These are phyloP conservation scores for Penicillium expansum DNA, from an alignment of 2,329 filamentous ascomycete species.

Conservation along the genomic window DNA sequence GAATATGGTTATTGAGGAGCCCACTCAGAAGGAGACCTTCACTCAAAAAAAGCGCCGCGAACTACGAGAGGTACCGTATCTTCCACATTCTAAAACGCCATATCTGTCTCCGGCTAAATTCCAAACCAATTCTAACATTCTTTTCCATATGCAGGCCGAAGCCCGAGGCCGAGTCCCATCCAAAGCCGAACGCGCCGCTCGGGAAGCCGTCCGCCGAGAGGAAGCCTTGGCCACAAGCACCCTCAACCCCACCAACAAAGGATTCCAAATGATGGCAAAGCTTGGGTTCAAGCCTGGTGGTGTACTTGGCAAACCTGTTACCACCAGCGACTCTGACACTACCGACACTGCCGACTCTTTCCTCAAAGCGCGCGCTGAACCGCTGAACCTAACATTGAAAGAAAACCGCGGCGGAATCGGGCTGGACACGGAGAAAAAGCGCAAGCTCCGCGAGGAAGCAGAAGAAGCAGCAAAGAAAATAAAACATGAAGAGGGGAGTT, in stretches of 20 bases:
- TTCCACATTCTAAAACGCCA: slow-evolving; percentile 8
- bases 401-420: slow-evolving; percentile 81
- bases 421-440: slow-evolving; percentile 76
- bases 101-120: slow-evolving; percentile 50
- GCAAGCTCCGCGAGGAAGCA: slow-evolving; percentile 65
- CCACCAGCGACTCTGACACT: slow-evolving; percentile 23
- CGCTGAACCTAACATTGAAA: slow-evolving; percentile 72
- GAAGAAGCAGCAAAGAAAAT: slow-evolving; percentile 58
- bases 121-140: slow-evolving; percentile 32
- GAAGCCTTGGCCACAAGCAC: slow-evolving; percentile 72
- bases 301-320: slow-evolving; percentile 64
- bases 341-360: slow-evolving; percentile 9
- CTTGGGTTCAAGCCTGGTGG: slow-evolving; percentile 83
- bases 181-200: slow-evolving; percentile 76
- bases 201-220: slow-evolving; percentile 70
- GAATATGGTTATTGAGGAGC: slow-evolving; percentile 84
- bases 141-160: slow-evolving; percentile 55
- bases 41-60: slow-evolving; percentile 57
- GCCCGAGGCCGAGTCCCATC: slow-evolving; percentile 65
- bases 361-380: slow-evolving; percentile 59
- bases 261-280: slow-evolving; percentile 93
- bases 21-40: slow-evolving; percentile 59
- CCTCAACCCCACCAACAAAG: slow-evolving; percentile 73
- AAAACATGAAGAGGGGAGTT: slow-evolving; percentile 67
- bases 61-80: slow-evolving; percentile 47